Evolutionary conservation across 257 asterid species (phyloP).

Genomic region (Solanum infundibuliforme): DNA sequence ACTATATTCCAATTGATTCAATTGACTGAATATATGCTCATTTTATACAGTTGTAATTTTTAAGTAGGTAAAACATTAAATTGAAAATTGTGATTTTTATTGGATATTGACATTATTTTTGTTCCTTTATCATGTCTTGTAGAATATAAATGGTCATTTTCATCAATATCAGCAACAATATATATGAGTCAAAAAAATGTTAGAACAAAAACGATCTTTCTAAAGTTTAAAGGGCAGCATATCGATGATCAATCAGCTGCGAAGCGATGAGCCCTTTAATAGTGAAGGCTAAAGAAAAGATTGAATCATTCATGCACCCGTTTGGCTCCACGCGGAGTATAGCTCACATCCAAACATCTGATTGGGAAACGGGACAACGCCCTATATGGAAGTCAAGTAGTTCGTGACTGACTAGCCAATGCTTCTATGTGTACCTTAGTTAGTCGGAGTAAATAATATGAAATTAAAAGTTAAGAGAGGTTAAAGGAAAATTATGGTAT

Average conservation of each 20-base stretch:
- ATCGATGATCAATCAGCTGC: too few relatives aligned
- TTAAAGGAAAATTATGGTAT: background rate
- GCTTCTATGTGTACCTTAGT: background rate
- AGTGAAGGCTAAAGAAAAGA: too few relatives aligned
- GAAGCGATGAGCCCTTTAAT: too few relatives aligned
- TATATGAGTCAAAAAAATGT: background rate
- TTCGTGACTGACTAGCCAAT: background rate
- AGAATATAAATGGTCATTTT: background rate
- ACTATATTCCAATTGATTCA: background rate
- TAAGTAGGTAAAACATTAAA: background rate
- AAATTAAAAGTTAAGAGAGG: background rate
- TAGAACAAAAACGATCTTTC: too few relatives aligned
- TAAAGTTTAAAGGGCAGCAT: too few relatives aligned
- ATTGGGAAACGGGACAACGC: too few relatives aligned
- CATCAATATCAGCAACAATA: background rate
- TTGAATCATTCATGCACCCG: too few relatives aligned
- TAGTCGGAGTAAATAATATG: background rate
- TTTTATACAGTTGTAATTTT: background rate
- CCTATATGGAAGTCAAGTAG: too few relatives aligned
- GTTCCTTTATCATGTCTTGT: background rate
- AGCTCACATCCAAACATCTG: too few relatives aligned
- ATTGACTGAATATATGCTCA: background rate
- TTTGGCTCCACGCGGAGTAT: too few relatives aligned
- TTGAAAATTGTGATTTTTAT: background rate
- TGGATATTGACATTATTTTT: background rate